Base-by-base conservation (phyloP, 768 basidiomycete genomes). In the Crucibulum laeve region DNA sequence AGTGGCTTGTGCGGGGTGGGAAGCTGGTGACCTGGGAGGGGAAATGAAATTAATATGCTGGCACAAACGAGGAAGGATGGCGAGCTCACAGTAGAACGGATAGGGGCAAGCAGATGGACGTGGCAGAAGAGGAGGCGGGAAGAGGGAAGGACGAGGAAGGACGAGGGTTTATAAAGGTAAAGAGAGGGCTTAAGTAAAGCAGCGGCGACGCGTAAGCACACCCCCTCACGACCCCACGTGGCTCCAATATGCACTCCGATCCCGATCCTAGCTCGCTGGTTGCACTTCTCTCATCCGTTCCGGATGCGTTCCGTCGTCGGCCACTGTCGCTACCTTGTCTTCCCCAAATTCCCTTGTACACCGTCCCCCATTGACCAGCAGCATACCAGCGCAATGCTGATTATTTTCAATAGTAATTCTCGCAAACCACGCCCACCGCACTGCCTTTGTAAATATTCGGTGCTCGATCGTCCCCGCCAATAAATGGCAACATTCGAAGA, bases 131-230 rank as follows among this genome's bases (percentile, higher is more conserved):
- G 41, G 41, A 30, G 25, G 32, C 8, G 13, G 39, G 21, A 25
- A 21, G 30, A n/a, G 30, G 30, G 22, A 15, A 14, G 42, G 19
- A 21, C 19, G 7, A 4, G 42, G 37, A 38, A 32, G 15, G 15
- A 32, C 4, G 30, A 32, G 35, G 18, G 35, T 34, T 46, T 41
- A 25, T 47, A 42, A 37, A 8, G 41, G 22, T 17, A 26, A 25
- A 21, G 19, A 37, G 19, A 19, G 35, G 35, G 3, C 19, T 37
- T 37, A 37, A 14, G 19, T 37, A 37, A 13, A 19, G 14, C 35
- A 21, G 18, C 11, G n/a, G 40, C 39, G 48, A 49, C 48, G 48
- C 48, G 48, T 49, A 49, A 49, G 48, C 48, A 17, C 38, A 44
- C 40, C 38, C 24, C 33, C 18, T 25, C 42, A 36, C 34, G 23